A percentile compares a stretch with the other conserved stretches of the same genome.
phyloP scores from a whole-genome alignment of 1,284 basidiomycete species.

The Leccinum pseudoinsigne region DNA sequence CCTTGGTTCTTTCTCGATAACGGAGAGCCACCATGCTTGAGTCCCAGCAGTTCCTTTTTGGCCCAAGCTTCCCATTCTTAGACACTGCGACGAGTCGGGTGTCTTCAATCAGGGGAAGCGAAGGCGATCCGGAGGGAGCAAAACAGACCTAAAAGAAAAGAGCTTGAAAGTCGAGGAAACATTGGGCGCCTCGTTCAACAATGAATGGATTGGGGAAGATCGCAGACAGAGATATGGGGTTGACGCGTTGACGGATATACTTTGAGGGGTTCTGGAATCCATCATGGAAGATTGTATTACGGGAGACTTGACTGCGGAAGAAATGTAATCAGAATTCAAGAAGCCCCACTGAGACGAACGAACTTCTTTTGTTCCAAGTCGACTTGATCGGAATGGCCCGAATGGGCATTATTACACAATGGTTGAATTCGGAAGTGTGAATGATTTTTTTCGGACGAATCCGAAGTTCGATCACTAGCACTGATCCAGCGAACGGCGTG shows the following conservation, averaged over 20 bases:
- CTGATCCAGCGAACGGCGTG: not conserved
- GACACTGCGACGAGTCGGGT: slow-evolving; percentile 24
- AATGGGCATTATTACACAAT: too few relatives aligned
- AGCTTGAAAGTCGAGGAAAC: slow-evolving; percentile 8
- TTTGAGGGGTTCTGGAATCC: slow-evolving; percentile 5
- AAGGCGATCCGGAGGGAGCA: slow-evolving; percentile 24
- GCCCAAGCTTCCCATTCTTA: slow-evolving; percentile 46
- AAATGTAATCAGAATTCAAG: not conserved
- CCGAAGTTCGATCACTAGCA: not conserved
- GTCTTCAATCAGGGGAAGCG: slow-evolving; percentile 33
- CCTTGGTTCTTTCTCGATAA: slow-evolving; percentile 47
- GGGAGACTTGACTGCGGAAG: slow-evolving; percentile 9
- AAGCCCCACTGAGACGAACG: slow-evolving; percentile 1
- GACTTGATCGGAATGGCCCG: not conserved
- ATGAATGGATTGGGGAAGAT: not conserved
- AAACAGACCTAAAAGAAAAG: slow-evolving; percentile 23
- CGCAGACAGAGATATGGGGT: not conserved
- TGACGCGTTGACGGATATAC: not conserved
- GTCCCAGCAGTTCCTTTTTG: slow-evolving; percentile 28
- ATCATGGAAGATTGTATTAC: slow-evolving; percentile 10
- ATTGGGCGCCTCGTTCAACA: slow-evolving; percentile 3
- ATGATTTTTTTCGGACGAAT: not conserved
- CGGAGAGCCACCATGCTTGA: slow-evolving; percentile 47
- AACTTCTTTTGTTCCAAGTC: not conserved
- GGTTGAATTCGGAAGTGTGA: not conserved